Base-by-base conservation (phyloP, 225 moss, liverwort and hornwort species). In the Straminergon stramineum region DNA sequence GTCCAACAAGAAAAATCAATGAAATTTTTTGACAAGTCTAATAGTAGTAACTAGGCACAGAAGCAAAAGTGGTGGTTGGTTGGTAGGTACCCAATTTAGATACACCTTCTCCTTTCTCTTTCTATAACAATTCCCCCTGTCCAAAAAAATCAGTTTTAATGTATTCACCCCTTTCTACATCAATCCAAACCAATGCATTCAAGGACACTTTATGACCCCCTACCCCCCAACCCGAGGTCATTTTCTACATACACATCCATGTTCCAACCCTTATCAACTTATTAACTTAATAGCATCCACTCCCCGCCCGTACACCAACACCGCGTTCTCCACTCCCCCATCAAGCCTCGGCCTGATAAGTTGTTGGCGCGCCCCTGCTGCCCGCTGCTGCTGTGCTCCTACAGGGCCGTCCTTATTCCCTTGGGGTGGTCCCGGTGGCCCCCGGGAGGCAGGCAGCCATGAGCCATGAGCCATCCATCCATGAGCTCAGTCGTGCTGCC, bases 41-140 rank as follows among this genome's bases (percentile, higher is more conserved):
- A 7, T 32, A 31, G 11, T 48, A 17, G 1, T 4, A 11, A 31
- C 1, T 1, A 75, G 18, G 2, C 5, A 5, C 6, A 48, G 17
- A 51, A 51, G 11, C 4, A 16, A 45, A 43, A 74, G 6, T 17
- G 5, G 4, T 0, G 2, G 1, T 17, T n/a, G n/a, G n/a, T 28
- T 18, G 2, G 31, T 6, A 4, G 10, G 1, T 51, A 28, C 13
- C 7, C 11, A 32, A 2, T 2, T 2, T 35, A 15, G 2, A 56
- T 19, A 9, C 0, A 0, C 48, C 17, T 22, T 8, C 15, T 35
- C 10, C 15, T 14, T 23, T 35, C 6, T 56, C 26, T 79, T 56
- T 10, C 79, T 10, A 37, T 1, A 37, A 55, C 9, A 53, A 77
- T 13, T 4, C 48, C 9, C 17, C 3, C 48, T 48, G 2, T 10